Base-by-base conservation (phyloP, 2,329 filamentous ascomycete genomes). In the Aspergillus japonicus region DNA sequence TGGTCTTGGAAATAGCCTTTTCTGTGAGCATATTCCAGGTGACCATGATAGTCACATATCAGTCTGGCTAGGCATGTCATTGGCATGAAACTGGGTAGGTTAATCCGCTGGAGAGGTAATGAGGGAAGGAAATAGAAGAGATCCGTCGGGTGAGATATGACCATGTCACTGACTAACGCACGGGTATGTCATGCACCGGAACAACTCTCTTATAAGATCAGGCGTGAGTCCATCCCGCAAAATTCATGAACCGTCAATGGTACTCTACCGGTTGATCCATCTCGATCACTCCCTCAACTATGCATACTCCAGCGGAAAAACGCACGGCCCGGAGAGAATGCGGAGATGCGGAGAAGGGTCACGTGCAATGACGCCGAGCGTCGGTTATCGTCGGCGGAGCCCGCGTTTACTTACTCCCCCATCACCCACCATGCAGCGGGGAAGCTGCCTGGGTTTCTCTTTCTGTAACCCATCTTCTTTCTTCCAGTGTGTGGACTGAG, bases 311-410 rank as follows among this genome's bases (percentile, higher is more conserved):
- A 44, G 33, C 52, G 60, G 59, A 64, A 55, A 26, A 54, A 54
- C 16, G 52, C 11, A 47, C 26, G 52, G 57, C 42, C 57, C 57
- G 54, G 23, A 49, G 19, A 23, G 21, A 23, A 31, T 44, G 44
- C 53, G 53, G 53, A 55, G 19, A 65, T 68, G 68, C 66, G 68
- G 67, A 66, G 66, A 61, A 29, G 24, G 10, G 35, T 61, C 67
- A 69, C 67, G 68, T 69, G 68, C 39, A 3, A 64, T 67, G 47
- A 66, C 60, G 64, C 59, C 55, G 50, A 23, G 24, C 53, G 42
- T 64, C 67, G 67, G 67, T 60, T 69, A 69, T 64, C 62, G 50
- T 69, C 67, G 67, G 67, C 61, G 61, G 19, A 16, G 39, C 19
- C 47, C 48, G 57, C 47, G 29, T 31, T 48, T 55, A 47, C 53